Percentiles rank a stretch among this genome's conserved stretches.
Conservation (phyloP, 169 alveolate species). For the Plasmodium sp. region DNA sequence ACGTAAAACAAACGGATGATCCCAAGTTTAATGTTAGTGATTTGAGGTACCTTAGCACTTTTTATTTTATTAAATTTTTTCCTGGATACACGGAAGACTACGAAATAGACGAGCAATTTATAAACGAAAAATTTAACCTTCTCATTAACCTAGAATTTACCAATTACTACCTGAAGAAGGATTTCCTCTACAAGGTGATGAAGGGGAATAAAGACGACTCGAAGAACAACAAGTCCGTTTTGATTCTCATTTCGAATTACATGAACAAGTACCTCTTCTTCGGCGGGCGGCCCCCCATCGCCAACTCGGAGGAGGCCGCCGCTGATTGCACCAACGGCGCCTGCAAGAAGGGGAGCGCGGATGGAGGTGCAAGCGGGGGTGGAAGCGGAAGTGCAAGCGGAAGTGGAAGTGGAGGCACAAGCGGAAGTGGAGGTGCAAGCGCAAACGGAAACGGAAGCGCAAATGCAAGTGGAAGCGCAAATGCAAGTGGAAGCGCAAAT, state of each 20-base stretch:
- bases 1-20: not conserved
- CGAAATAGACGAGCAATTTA: not conserved
- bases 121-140: conserved; percentile 4
- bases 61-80: conserved; percentile 16
- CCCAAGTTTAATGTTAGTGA: conserved; percentile 2
- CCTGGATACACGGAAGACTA: conserved; percentile 15
- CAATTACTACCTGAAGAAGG: conserved; percentile 24
- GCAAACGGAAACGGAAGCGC: not conserved
- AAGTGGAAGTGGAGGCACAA: not conserved
- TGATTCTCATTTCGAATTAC: not conserved
- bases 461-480: too few relatives aligned
- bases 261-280: not conserved
- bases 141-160: conserved; percentile 7
- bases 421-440: not conserved
- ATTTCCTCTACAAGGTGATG: not conserved
- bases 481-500: not conserved
- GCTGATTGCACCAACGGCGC: not conserved
- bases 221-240: not conserved
- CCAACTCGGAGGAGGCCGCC: not conserved
- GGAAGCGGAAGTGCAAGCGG: not conserved
- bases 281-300: not conserved
- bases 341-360: not conserved
- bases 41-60: conserved; percentile 42
- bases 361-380: not conserved
- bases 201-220: not conserved